Evolutionary conservation across 306 rosid genomes (phyloP), one percentile per base, ranked within the genome.

Genomic region (Casuarina cunninghamiana): DNA sequence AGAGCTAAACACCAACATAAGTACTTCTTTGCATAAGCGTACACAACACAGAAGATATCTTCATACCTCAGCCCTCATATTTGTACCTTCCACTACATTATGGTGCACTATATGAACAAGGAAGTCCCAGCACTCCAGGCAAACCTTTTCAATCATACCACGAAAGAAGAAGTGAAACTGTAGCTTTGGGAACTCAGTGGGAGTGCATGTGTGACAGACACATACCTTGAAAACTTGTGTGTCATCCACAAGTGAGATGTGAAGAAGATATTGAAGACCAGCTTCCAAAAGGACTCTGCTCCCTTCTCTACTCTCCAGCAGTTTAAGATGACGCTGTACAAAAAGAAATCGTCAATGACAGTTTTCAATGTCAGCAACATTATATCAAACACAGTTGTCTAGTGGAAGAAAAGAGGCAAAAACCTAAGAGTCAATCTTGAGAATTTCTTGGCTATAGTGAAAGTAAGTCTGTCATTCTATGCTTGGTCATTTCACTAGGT

Each of bases 201-300:
- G 3, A 5, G 35, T 57, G 63, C 6, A 3, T 0, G 53, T 2
- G 11, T 60, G 77, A 62, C 50, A 53, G 11, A 17, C 6, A 19
- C 60, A 67, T 81, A 92, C 99, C 99, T 96, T 96, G 69, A 96
- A 96, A 76, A 96, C 99, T 83, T 96, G 98, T 0, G 97, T 96
- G 79, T 96, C 99, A 45, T 93, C 99, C 46, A 96, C 99, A 57
- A 88, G 93, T 37, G 99, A 96, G 73, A 96, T 96, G 90, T 86
- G 91, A 73, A 89, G 90, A 62, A 96, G 93, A 87, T 96, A 96
- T 87, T 96, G 97, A 69, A 96, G 97, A 75, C 99, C 99, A 93
- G 85, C 38, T 6, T 91, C 84, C 89, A 96, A 86, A 35, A 86
- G 84, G 73, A 91, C 68, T 79, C 86, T 83, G 70, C 87, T 96